These are phyloP conservation scores for Magnaporthales sp. DNA, from an alignment of 2,329 filamentous ascomycete species.

Conservation along the genomic window DNA sequence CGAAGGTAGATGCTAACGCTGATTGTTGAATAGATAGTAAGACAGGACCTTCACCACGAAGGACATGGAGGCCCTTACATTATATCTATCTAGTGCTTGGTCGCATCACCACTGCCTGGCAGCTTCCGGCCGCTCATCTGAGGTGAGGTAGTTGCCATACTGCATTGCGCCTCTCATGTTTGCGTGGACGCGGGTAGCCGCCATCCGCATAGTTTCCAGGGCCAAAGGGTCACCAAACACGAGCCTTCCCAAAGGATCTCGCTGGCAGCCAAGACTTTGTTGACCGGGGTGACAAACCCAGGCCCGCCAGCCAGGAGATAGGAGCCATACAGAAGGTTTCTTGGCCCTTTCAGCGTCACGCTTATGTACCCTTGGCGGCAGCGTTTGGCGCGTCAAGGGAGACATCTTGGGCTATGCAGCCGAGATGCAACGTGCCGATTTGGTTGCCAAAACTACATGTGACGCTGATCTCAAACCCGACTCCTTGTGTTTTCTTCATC, in stretches of 20 bases:
- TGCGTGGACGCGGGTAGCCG: neutral
- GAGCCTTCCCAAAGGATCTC: neutral
- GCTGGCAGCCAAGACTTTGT: neutral
- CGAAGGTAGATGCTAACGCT: neutral
- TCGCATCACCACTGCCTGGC: too few relatives aligned
- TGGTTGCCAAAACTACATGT: neutral
- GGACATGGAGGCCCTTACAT: neutral
- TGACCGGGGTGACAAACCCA: neutral
- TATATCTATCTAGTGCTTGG: neutral
- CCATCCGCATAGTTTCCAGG: neutral
- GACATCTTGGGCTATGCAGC: too few relatives aligned
- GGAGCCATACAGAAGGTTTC: neutral
- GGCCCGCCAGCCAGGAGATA: neutral
- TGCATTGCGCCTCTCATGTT: neutral
- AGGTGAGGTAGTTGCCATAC: too few relatives aligned
- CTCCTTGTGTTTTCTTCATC: neutral
- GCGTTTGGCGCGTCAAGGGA: neutral
- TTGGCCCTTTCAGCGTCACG: neutral
- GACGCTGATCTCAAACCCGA: neutral
- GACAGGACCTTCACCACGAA: neutral
- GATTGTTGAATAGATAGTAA: neutral
- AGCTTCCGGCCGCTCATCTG: too few relatives aligned
- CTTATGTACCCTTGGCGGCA: neutral
- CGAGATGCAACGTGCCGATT: neutral
- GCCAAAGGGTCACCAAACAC: neutral